Conservation (phyloP, 73 alveolate species). For the Paraurostyla sp. region DNA sequence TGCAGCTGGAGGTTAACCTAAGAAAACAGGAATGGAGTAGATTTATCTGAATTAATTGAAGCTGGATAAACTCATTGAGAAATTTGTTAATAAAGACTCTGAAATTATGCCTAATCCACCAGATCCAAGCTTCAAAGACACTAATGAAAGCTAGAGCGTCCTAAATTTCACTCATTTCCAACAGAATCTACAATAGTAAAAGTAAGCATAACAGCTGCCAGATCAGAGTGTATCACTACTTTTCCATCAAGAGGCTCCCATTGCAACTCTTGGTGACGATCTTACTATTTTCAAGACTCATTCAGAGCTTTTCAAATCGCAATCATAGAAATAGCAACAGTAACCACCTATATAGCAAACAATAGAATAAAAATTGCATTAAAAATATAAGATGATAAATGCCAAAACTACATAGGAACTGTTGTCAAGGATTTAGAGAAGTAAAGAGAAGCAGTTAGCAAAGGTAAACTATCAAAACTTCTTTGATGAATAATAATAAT, state of each 20-base stretch:
- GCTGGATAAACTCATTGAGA: not conserved
- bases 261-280: not conserved
- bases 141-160: not conserved
- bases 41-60: not conserved
- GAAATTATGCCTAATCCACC: too few relatives aligned
- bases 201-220: not conserved
- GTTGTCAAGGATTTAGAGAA: not conserved
- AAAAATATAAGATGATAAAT: slow-evolving; percentile 2
- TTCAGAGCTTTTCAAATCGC: not conserved
- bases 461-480: too few relatives aligned
- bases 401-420: slow-evolving; percentile 37
- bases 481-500: too few relatives aligned
- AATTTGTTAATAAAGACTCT: slow-evolving; percentile 7
- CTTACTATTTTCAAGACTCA: not conserved
- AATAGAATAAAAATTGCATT: not conserved
- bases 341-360: not conserved
- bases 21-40: not conserved
- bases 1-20: not conserved
- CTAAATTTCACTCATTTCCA: slow-evolving; percentile 15
- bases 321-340: not conserved
- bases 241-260: not conserved
- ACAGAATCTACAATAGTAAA: not conserved
- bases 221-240: not conserved
- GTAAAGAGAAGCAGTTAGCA: too few relatives aligned
- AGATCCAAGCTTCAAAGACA: not conserved